Base-by-base conservation (phyloP, 176 grass and related monocot species). In the Hsuehochloa calcarea region DNA sequence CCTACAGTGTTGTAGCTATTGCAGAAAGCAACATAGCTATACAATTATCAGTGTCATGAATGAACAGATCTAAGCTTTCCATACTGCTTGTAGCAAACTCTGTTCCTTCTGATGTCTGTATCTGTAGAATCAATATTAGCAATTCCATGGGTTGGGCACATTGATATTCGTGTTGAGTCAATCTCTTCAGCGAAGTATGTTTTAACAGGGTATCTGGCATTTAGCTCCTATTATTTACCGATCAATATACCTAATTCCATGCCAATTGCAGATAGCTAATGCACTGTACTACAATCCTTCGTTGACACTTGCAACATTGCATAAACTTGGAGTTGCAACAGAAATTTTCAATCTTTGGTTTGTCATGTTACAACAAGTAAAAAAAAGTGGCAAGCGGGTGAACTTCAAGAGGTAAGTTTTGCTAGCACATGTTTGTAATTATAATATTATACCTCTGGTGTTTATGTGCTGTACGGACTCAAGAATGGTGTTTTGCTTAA, bases 281-380 rank as follows among this genome's bases (percentile, higher is more conserved):
- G 87, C 72, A 67, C 73, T 97, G 37, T 97, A 92, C 75, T 97
- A 97, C 81, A 94, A 97, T 85, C 82, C 95, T 58, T 89, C 90
- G 27, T 87, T 97, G 76, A 89, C 95, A 65, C 90, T 97, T 69
- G 84, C 68, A 50, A 89, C 65, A 34, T 79, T 97, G 71, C 87
- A 97, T 80, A 91, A 90, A 62, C 92, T 97, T 74, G 90, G 90
- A 63, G 92, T 97, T 72, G 88, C 90, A 64, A 85, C 92, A 65
- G 92, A 94, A 85, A 80, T 97, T 85, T 94, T 97, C 69, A 91
- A 83, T 76, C 88, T 97, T 74, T 97, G 95, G 95, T 94, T 97
- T 88, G 82, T 80, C 52, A 97, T 97, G 95, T 85, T 97, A 73
- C 88, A 94, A 76, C 88, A 97, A 87, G 85, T 90, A 5, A 94